phyloP scores from a whole-genome alignment of 176 grass and related monocot genomes.

The Calamus simplicifolius region DNA sequence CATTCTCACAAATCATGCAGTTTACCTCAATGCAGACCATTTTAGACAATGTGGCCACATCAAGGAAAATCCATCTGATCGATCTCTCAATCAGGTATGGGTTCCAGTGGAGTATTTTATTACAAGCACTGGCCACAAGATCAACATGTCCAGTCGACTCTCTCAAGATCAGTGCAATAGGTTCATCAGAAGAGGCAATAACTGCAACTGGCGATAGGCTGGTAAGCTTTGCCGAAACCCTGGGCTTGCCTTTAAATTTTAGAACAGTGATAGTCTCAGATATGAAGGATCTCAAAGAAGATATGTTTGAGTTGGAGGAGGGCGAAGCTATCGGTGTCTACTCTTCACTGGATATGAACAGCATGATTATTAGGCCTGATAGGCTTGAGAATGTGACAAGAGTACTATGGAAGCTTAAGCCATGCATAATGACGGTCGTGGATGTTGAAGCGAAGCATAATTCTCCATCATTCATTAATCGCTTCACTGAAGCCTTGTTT shows the following conservation, averaged over 20 bases:
- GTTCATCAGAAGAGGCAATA: not conserved
- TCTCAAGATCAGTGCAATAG: conserved; percentile 7
- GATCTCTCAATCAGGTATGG: not conserved
- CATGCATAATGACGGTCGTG: not conserved
- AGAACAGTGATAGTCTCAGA: conserved; percentile 1
- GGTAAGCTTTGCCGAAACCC: conserved; percentile 2
- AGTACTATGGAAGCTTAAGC: not conserved
- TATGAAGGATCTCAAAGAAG: not conserved
- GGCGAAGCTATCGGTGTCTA: not conserved
- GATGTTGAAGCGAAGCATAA: conserved; percentile 2
- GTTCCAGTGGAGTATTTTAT: not conserved
- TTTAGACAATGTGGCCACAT: not conserved
- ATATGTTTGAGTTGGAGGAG: conserved; percentile 1
- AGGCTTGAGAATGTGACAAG: conserved; percentile 1
- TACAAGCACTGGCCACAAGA: conserved; percentile 1
- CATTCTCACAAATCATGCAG: not conserved
- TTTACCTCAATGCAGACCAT: not conserved
- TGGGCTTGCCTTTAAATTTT: not conserved
- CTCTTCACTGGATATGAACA: not conserved
- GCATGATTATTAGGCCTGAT: not conserved
- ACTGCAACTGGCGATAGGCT: not conserved
- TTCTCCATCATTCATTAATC: conserved; percentile 1
- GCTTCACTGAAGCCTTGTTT: conserved; percentile 3
- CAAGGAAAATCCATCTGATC: conserved; percentile 8
- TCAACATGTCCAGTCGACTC: not conserved